Evolutionary conservation across 2,329 filamentous ascomycete species (phyloP).

Genomic region (Blastomyces emzantsi): DNA sequence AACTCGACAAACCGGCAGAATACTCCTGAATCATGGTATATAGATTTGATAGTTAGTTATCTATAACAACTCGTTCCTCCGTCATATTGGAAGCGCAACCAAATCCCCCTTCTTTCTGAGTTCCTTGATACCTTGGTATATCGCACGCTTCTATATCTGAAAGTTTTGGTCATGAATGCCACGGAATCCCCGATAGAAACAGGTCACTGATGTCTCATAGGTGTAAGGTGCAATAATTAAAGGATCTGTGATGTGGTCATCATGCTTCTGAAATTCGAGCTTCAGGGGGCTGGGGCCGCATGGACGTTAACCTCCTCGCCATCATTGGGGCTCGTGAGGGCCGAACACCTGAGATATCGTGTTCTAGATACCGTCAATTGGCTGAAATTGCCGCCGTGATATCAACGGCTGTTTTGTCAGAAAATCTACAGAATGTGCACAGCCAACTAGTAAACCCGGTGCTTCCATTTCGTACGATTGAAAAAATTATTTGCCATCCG

Average conservation of each 20-base stretch:
- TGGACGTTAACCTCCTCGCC: not conserved
- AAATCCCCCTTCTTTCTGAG: not conserved
- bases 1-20: not conserved
- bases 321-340: not conserved
- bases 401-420: not conserved
- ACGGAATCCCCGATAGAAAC: not conserved
- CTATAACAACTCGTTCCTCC: too few species aligned
- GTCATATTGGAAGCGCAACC: too few species aligned
- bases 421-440: too few species aligned
- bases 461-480: too few species aligned
- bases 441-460: too few species aligned
- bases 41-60: too few species aligned
- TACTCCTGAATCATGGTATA: too few species aligned
- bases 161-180: not conserved
- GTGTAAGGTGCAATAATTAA: not conserved
- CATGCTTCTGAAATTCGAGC: not conserved
- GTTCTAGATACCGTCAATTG: not conserved
- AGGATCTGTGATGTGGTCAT: not conserved
- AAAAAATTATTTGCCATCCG: too few species aligned
- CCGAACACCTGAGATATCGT: not conserved
- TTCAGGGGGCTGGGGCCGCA: not conserved
- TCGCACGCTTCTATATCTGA: too few species aligned
- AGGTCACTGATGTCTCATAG: not conserved
- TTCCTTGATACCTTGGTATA: not conserved
- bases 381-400: not conserved